Evolutionary conservation across 768 basidiomycete species (phyloP).

Genomic region (Phylloporus rhodoxanthus): DNA sequence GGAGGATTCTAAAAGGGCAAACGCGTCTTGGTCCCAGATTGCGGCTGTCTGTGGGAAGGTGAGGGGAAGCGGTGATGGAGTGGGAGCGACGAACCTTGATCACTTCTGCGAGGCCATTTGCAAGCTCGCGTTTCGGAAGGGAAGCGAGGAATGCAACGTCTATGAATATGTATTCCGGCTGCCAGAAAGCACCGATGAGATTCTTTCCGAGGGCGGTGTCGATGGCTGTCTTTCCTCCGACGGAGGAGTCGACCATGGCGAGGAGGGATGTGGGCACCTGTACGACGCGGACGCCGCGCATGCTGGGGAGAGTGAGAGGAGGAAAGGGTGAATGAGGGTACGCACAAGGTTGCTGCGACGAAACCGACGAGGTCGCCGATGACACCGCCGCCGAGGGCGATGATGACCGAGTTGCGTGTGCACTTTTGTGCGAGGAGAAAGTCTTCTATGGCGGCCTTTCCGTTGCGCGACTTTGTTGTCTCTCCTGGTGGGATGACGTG

Average conservation of each 20-base stretch:
- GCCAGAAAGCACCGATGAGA: constrained; percentile 97
- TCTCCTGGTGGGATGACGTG: constrained; percentile 87
- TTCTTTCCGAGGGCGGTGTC: constrained; percentile 99
- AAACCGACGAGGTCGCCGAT: constrained; percentile 96
- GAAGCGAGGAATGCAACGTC: constrained; percentile 95
- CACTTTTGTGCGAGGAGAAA: constrained; percentile 83
- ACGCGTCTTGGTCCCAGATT: constrained; percentile 94
- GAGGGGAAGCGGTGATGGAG: neutral
- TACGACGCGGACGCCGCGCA: constrained; percentile 93
- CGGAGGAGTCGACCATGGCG: constrained; percentile 97
- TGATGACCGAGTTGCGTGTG: constrained; percentile 86
- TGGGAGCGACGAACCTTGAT: constrained; percentile 64
- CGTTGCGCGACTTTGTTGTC: constrained; percentile 83
- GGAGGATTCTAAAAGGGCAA: constrained; percentile 80
- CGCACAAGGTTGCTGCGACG: constrained; percentile 94
- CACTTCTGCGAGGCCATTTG: constrained; percentile 99
- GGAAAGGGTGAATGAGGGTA: neutral
- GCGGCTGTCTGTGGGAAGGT: constrained; percentile 73
- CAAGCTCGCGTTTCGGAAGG: constrained; percentile 85
- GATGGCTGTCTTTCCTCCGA: constrained; percentile 99
- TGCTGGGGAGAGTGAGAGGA: constrained; percentile 45
- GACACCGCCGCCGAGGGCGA: constrained; percentile 95
- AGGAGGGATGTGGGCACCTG: constrained; percentile 96
- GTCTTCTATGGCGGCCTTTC: constrained; percentile 92
- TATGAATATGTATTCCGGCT: constrained; percentile 95